Evolutionary conservation across 257 asterid genomes (phyloP).

Genomic region (Penstemon eatonii): DNA sequence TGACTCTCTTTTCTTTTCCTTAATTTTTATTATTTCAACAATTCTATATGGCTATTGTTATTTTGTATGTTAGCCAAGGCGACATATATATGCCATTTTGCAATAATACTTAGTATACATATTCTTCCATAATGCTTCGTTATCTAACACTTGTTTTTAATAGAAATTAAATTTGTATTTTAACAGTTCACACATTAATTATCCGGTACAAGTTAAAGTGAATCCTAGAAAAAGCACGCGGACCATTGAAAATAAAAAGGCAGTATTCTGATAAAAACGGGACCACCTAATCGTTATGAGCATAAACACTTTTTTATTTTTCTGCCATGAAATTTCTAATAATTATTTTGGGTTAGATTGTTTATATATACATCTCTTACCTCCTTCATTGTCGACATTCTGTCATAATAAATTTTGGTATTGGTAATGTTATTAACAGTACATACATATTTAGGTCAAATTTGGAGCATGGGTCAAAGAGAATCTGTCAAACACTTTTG

Average conservation of each 20-base stretch:
- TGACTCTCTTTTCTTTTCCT: too few relatives aligned
- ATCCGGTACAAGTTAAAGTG: neutral
- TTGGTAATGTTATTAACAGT: too few relatives aligned
- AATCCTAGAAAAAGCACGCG: constrained; percentile 21
- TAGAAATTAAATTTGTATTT: too few relatives aligned
- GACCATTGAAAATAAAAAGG: constrained; percentile 4
- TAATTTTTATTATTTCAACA: too few relatives aligned
- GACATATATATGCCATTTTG: too few relatives aligned
- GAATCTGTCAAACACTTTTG: constrained; percentile 29
- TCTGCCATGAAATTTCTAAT: neutral
- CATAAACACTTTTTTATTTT: constrained; percentile 37
- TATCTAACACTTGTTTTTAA: too few relatives aligned
- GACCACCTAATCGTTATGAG: constrained; percentile 55
- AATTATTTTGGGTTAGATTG: neutral
- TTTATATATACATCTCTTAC: constrained; percentile 10
- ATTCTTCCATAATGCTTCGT: too few relatives aligned
- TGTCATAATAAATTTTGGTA: neutral
- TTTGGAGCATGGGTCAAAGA: neutral
- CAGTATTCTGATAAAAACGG: constrained; percentile 29
- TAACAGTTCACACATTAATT: too few relatives aligned
- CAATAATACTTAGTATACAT: too few relatives aligned
- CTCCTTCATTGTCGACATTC: neutral
- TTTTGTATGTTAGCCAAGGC: too few relatives aligned
- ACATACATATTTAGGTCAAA: neutral
- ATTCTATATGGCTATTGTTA: too few relatives aligned